phyloP scores from a whole-genome alignment of 306 rosid genomes.

The Cucurbita moschata region DNA sequence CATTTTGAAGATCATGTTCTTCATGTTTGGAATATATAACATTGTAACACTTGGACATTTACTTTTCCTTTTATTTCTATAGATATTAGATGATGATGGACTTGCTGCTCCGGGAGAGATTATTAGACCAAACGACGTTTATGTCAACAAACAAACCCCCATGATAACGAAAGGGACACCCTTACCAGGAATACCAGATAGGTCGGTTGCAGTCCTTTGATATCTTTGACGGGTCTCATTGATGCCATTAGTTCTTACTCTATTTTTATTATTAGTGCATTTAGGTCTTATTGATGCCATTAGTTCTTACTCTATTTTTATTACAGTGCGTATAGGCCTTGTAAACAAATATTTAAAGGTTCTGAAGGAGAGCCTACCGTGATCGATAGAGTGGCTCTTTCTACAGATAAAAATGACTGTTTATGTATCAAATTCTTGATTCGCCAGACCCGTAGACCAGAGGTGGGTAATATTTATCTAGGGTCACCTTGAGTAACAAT shows the following conservation, averaged over 20 bases:
- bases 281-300: not conserved
- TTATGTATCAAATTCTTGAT: conserved; percentile 52
- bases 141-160: conserved; percentile 60
- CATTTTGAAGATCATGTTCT: not conserved
- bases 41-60: not conserved
- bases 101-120: conserved; percentile 91
- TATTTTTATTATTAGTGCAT: conserved; percentile 10
- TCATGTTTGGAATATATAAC: not conserved
- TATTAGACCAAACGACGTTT: conserved; percentile 47
- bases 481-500: conserved; percentile 2
- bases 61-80: conserved; percentile 3
- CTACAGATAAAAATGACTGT: conserved; percentile 51
- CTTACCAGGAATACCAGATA: conserved; percentile 35
- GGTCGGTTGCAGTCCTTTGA: conserved; percentile 17
- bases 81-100: conserved; percentile 88
- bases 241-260: conserved; percentile 1
- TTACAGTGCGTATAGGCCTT: conserved; percentile 38
- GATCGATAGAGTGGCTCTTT: conserved; percentile 75
- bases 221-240: not conserved
- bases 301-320: conserved; percentile 13
- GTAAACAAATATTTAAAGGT: conserved; percentile 38
- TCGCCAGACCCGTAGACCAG: conserved; percentile 95
- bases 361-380: conserved; percentile 66
- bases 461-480: conserved; percentile 34
- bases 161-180: conserved; percentile 19